Evolutionary conservation across 1,284 basidiomycete genomes (phyloP).

Genomic region (Ustilago crameri): DNA sequence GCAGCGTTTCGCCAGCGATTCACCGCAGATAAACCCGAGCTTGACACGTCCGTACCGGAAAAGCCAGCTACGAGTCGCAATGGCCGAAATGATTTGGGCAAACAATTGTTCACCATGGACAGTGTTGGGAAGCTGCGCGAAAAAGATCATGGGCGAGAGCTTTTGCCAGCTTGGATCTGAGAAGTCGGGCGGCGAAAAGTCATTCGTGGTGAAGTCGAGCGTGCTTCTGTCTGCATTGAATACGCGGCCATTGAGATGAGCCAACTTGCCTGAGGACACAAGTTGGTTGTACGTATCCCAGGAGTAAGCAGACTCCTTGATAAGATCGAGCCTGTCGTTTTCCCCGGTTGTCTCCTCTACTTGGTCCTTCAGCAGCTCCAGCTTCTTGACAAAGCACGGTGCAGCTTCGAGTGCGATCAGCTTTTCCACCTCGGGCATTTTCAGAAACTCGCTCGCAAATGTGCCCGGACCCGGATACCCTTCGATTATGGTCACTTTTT

Average conservation of each 20-base stretch:
- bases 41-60: slow-evolving; percentile 59
- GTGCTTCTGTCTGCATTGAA: slow-evolving; percentile 13
- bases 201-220: slow-evolving; percentile 31
- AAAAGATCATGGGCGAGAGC: slow-evolving; percentile 55
- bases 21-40: slow-evolving; percentile 60
- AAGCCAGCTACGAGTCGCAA: slow-evolving; percentile 59
- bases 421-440: slow-evolving; percentile 60
- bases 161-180: slow-evolving; percentile 43
- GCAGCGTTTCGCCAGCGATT: slow-evolving; percentile 54
- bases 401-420: slow-evolving; percentile 60
- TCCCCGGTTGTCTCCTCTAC: slow-evolving; percentile 14
- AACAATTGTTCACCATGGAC: slow-evolving; percentile 66
- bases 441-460: slow-evolving; percentile 54
- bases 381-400: slow-evolving; percentile 29
- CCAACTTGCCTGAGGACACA: slow-evolving; percentile 43
- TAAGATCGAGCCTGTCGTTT: slow-evolving; percentile 37
- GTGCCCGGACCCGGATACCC: slow-evolving; percentile 65
- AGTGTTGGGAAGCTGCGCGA: slow-evolving; percentile 64
- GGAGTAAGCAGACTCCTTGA: slow-evolving; percentile 38
- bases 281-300: slow-evolving; percentile 58
- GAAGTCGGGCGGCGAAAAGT: slow-evolving; percentile 14
- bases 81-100: slow-evolving; percentile 60
- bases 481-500: slow-evolving; percentile 62
- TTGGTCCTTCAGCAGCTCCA: slow-evolving; percentile 33
- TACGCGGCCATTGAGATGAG: slow-evolving; percentile 46